These are phyloP conservation scores for Eimeria praecox DNA, from an alignment of 169 alveolate species.

Conservation along the genomic window DNA sequence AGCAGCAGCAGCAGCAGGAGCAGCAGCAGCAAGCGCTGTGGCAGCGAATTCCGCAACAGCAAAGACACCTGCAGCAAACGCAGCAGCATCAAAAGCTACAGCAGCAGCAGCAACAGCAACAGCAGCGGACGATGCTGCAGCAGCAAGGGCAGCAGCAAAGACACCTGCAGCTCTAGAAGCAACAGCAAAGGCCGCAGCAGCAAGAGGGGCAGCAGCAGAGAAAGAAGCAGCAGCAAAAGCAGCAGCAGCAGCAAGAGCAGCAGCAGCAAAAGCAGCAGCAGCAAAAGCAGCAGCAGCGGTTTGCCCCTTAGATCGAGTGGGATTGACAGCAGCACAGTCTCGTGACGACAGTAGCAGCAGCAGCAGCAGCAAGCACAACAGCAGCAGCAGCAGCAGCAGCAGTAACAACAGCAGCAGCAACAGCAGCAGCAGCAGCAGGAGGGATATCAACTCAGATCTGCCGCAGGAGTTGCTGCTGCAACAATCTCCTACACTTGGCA, in stretches of 20 bases:
- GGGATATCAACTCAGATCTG: too few species aligned
- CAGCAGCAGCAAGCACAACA: too few species aligned
- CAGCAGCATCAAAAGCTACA: not conserved
- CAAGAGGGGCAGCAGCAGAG: not conserved
- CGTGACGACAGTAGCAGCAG: too few species aligned
- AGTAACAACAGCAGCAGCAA: not conserved
- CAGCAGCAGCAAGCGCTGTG: not conserved
- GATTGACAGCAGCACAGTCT: too few species aligned
- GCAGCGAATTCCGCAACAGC: not conserved
- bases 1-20: conserved; percentile 2
- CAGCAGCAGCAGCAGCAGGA: conserved; percentile 13
- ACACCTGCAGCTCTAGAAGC: not conserved
- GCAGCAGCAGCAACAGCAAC: not conserved
- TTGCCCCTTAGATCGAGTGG: too few species aligned
- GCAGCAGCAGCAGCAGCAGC: too few species aligned
- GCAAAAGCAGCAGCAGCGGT: not conserved
- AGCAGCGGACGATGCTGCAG: not conserved
- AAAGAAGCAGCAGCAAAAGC: too few species aligned
- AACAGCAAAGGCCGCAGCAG: too few species aligned
- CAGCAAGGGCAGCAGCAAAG: not conserved
- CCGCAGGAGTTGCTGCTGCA: too few species aligned
- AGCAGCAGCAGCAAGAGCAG: too few species aligned
- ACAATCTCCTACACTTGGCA: too few species aligned
- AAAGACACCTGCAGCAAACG: not conserved
- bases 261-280: not conserved